Conservation (phyloP, 2,329 filamentous ascomycete species). For the Dendrostoma leiphaemia region DNA sequence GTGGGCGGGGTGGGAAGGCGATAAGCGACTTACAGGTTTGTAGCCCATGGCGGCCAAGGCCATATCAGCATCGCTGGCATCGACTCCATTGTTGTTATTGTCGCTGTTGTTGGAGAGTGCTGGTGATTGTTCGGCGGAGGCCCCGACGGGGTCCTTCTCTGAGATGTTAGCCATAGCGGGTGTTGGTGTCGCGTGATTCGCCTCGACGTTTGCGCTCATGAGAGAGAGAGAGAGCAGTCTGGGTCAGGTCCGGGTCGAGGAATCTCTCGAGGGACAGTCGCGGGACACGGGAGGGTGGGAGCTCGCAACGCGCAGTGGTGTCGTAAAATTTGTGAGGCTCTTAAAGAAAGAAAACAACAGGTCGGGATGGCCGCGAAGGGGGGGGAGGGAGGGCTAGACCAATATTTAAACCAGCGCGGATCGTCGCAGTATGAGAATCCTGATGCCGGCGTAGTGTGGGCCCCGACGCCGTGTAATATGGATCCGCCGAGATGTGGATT, state of each 20-base stretch:
- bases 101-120: too few relatives aligned
- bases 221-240: not conserved
- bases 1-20: not conserved
- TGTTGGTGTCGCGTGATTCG: not conserved
- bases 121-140: not conserved
- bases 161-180: constrained; percentile 8
- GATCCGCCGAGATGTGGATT: too few relatives aligned
- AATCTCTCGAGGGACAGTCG: not conserved
- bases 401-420: too few relatives aligned
- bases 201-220: not conserved
- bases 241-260: not conserved
- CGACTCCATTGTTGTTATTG: constrained; percentile 12
- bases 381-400: too few relatives aligned
- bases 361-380: too few relatives aligned
- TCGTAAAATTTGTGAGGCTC: too few relatives aligned
- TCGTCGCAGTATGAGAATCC: too few relatives aligned
- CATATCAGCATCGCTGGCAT: constrained; percentile 28
- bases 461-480: too few relatives aligned
- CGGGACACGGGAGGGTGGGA: too few relatives aligned
- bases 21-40: constrained; percentile 28
- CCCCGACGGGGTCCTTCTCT: constrained; percentile 7
- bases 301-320: too few relatives aligned
- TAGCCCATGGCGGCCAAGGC: constrained; percentile 36
- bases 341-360: too few relatives aligned
- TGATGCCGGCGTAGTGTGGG: too few relatives aligned